phyloP scores from a whole-genome alignment of 495 filamentous ascomycete genomes.

The Penicillium odoratum region DNA sequence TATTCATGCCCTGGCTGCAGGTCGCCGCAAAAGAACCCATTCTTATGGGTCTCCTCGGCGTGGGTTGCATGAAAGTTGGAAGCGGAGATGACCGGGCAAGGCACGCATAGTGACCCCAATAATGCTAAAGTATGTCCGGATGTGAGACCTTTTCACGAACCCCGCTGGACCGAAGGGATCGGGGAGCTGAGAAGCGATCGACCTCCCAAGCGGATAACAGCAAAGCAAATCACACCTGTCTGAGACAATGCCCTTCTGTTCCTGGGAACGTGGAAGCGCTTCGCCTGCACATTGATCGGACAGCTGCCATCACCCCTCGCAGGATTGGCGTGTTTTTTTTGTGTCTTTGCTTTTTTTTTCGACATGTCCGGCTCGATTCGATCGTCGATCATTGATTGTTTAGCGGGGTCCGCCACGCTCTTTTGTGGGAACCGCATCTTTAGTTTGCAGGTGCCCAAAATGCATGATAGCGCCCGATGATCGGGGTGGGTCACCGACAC shows the following conservation, averaged over 20 bases:
- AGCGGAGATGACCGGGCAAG: conserved; percentile 4
- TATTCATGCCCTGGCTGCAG: conserved; percentile 6
- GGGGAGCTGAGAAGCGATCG: neutral
- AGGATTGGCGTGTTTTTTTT: neutral
- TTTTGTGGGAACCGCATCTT: neutral
- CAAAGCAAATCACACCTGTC: conserved; percentile 1
- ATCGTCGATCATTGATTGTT: conserved; percentile 19
- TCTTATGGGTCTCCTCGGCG: conserved; percentile 1
- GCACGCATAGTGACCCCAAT: conserved; percentile 10
- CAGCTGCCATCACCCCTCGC: neutral
- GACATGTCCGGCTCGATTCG: conserved; percentile 1
- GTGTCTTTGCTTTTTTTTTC: conserved; percentile 5
- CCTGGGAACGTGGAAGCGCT: conserved; percentile 2
- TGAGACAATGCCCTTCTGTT: conserved; percentile 5
- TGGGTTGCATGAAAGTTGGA: conserved; percentile 6
- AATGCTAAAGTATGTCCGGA: neutral
- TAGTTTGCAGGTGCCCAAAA: neutral
- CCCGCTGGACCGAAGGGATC: conserved; percentile 1
- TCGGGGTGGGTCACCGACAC: conserved; percentile 13
- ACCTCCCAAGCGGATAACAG: neutral
- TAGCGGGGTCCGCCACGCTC: conserved; percentile 13
- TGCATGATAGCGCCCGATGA: conserved; percentile 7
- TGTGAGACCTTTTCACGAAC: conserved; percentile 1
- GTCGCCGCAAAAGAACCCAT: conserved; percentile 8
- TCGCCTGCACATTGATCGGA: neutral